phyloP scores from a whole-genome alignment of 495 filamentous ascomycete species.

The Penicillium subrubescens region DNA sequence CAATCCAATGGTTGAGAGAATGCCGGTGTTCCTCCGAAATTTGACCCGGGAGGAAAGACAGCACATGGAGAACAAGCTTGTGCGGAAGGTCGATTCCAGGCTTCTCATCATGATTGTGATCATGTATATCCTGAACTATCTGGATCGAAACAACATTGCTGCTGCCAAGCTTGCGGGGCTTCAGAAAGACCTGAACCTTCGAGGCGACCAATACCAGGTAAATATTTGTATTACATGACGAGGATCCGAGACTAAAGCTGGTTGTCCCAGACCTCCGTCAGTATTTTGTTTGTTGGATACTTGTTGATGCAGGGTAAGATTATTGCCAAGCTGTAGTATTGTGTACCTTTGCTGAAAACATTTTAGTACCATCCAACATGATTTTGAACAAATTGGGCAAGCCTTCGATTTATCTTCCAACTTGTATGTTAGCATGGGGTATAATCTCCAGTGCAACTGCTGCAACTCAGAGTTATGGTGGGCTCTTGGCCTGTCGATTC shows the following conservation, averaged over 20 bases:
- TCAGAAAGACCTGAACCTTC: conserved; percentile 43
- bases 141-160: conserved; percentile 48
- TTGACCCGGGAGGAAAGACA: conserved; percentile 13
- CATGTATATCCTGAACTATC: conserved; percentile 55
- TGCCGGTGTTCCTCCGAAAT: conserved; percentile 12
- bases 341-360: background rate
- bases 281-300: conserved; percentile 59
- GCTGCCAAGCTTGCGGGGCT: conserved; percentile 41
- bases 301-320: conserved; percentile 18
- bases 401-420: conserved; percentile 33
- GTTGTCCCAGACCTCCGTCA: conserved; percentile 41
- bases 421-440: conserved; percentile 54
- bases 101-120: conserved; percentile 22
- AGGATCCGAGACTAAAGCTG: background rate
- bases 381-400: conserved; percentile 49
- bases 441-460: conserved; percentile 48
- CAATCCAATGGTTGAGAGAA: conserved; percentile 2
- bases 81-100: conserved; percentile 15
- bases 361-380: conserved; percentile 57
- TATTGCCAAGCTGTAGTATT: background rate
- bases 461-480: conserved; percentile 42
- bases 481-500: conserved; percentile 40
- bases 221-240: conserved; percentile 16
- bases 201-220: conserved; percentile 43
- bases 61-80: conserved; percentile 16